Evolutionary conservation across 2,329 filamentous ascomycete species (phyloP).

Genomic region (Davidsoniella virescens): DNA sequence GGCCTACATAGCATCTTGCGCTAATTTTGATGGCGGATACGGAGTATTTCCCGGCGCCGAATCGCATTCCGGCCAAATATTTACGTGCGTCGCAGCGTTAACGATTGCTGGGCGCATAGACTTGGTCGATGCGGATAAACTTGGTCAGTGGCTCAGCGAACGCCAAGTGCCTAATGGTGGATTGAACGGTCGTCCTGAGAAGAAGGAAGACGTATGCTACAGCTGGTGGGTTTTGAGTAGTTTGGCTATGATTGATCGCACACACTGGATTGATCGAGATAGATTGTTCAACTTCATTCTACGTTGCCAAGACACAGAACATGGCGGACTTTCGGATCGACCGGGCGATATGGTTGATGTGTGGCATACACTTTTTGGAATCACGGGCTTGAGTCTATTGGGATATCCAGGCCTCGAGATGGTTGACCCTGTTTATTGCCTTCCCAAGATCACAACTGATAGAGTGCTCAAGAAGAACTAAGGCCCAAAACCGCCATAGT

Average conservation of each 20-base stretch:
- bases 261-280: conserved; percentile 83
- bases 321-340: conserved; percentile 75
- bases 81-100: conserved; percentile 79
- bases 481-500: background rate
- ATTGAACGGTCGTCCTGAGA: conserved; percentile 86
- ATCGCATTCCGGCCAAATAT: conserved; percentile 89
- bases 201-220: conserved; percentile 93
- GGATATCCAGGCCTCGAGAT: conserved; percentile 59
- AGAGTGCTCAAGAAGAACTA: conserved; percentile 24
- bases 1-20: conserved; percentile 61
- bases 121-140: conserved; percentile 62
- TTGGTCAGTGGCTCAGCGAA: conserved; percentile 85
- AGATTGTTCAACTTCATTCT: conserved; percentile 73
- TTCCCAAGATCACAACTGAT: conserved; percentile 52
- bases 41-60: conserved; percentile 81
- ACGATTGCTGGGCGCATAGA: conserved; percentile 71
- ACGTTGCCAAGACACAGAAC: conserved; percentile 68
- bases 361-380: conserved; percentile 82
- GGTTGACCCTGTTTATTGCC: conserved; percentile 78
- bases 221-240: conserved; percentile 98
- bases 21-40: conserved; percentile 90
- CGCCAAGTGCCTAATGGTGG: conserved; percentile 76
- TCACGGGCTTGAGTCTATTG: conserved; percentile 75
- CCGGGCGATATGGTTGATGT: conserved; percentile 94
- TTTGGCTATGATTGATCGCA: conserved; percentile 68